Conservation (phyloP, 1,284 basidiomycete species). For the Meripilus lineatus region DNA sequence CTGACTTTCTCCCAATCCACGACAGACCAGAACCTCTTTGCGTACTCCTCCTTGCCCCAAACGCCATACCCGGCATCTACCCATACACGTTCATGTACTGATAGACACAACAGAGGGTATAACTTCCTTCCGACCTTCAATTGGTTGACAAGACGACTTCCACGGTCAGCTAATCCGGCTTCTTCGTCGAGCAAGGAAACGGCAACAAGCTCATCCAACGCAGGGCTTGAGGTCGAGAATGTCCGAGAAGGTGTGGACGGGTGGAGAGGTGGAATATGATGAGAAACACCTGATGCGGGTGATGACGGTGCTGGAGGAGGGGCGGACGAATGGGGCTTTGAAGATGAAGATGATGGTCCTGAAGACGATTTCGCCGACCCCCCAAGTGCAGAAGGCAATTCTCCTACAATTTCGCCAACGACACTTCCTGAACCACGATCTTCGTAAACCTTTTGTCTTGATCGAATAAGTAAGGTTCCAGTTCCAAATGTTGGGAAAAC, state of each 20-base stretch:
- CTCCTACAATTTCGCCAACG: neutral
- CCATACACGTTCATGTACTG: conserved; percentile 91
- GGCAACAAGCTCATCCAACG: too few relatives aligned
- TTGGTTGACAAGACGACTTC: too few relatives aligned
- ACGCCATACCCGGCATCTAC: conserved; percentile 86
- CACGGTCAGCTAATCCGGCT: neutral
- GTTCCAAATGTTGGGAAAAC: conserved; percentile 85
- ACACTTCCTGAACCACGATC: neutral
- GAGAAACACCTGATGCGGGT: conserved; percentile 28
- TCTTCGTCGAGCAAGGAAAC: neutral
- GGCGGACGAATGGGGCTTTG: neutral
- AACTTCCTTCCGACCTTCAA: conserved; percentile 47
- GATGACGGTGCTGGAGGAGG: conserved; percentile 21
- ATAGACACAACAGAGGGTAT: conserved; percentile 81
- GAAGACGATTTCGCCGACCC: neutral
- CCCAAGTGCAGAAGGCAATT: neutral
- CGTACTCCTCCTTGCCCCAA: conserved; percentile 90
- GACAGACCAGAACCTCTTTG: conserved; percentile 85
- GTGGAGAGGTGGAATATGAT: conserved; percentile 16
- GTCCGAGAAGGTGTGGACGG: conserved; percentile 25
- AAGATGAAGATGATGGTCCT: conserved; percentile 3
- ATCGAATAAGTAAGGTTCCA: conserved; percentile 83
- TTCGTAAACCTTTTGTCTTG: conserved; percentile 26
- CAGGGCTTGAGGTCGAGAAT: conserved; percentile 13
- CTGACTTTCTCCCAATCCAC: conserved; percentile 81